Evolutionary conservation across 2,329 filamentous ascomycete genomes (phyloP), one percentile per base, ranked within the genome.

Genomic region (Chaetomiaceae sp.): DNA sequence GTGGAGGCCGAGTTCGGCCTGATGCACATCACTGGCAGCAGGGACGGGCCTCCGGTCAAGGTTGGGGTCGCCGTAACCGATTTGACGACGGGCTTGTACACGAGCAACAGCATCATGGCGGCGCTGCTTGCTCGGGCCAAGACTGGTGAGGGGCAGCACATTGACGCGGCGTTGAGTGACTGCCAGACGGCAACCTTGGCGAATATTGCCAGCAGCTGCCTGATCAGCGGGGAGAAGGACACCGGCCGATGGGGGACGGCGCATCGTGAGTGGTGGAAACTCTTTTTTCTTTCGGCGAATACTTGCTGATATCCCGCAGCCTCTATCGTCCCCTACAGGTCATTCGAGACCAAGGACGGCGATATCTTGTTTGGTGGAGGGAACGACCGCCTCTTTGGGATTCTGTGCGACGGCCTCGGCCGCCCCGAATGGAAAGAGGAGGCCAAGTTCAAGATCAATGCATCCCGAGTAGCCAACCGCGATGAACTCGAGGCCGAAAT

Each of bases 21-120:
- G 52, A 99, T 99, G 94, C 94, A 99, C 72, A 97, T 99, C 63
- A 99, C 94, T 0, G 94, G 94, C 29, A 81, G 81, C 56, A 80
- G 91, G 51, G 87, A 95, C 63, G 90, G 92, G 0, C 87, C 90
- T 1, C 94, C 94, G 0, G 94, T 96, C 34, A 99, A 99, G 72
- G 94, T 99, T 2, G 94, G 94, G 16, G 94, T 99, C 2, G 94
- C 94, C 2, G 94, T 99, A 3, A 97, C 94, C 0, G 94, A 99
- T 70, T 73, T 99, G 46, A 97, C 94, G 0, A 97, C 94, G 0
- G 94, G 94, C 0, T 73, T 99, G 4, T 99, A 99, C 71, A 94
- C 92, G 1, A 91, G 87, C 62, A 97, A 97, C 70, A 87, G 89
- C 53, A 90, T 99, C 65, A 92, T 97, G 87, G 94, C 94, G 0